phyloP scores from a whole-genome alignment of 306 rosid genomes.

The Vicia sativa region DNA sequence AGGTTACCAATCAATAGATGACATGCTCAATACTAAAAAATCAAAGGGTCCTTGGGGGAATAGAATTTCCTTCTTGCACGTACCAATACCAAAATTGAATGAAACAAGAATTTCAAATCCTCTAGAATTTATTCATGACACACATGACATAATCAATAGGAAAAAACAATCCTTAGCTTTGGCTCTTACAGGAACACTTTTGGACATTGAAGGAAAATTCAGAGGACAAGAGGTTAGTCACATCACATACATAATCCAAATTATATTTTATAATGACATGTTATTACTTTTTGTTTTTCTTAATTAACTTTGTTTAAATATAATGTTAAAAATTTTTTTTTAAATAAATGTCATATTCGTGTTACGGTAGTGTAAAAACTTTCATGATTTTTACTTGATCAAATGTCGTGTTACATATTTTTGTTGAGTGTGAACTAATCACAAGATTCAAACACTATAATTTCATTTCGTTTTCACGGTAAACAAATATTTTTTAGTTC shows the following conservation, averaged over 20 bases:
- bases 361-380: no score
- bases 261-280: neutral
- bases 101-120: conserved; percentile 42
- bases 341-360: no score
- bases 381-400: no score
- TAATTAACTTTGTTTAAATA: neutral
- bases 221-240: conserved; percentile 54
- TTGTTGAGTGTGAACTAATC: no score
- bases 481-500: no score
- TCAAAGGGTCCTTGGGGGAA: conserved; percentile 63
- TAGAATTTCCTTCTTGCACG: conserved; percentile 48
- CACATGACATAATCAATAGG: conserved; percentile 48
- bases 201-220: conserved; percentile 50
- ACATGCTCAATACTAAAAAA: conserved; percentile 50
- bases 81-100: conserved; percentile 52
- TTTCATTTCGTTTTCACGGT: no score
- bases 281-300: neutral
- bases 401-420: no score
- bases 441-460: no score
- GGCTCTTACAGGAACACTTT: conserved; percentile 41
- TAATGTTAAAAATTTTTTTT: neutral
- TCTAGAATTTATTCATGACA: conserved; percentile 49
- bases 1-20: conserved; percentile 54
- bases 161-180: conserved; percentile 54
- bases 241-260: neutral